These are phyloP conservation scores for Pulicaria dysenterica DNA, from an alignment of 129 eudicot genomes.

Conservation along the genomic window DNA sequence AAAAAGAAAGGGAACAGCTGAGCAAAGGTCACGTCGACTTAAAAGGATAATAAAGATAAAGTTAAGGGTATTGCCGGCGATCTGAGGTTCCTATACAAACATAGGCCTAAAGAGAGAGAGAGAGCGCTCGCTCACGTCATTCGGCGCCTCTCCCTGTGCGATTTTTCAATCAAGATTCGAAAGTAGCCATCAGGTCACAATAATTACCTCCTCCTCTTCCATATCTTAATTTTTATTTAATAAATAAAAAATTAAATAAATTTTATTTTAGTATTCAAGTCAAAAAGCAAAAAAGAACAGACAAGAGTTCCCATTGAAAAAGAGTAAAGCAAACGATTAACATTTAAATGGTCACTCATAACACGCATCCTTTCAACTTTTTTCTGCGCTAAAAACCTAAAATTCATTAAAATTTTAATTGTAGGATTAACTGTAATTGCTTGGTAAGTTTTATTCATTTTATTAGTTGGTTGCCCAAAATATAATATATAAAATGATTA, in stretches of 20 bases:
- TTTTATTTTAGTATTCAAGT: constrained; percentile 2
- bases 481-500: too few relatives aligned
- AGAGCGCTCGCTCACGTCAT: constrained; percentile 29
- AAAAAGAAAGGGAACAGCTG: constrained; percentile 24
- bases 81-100: constrained; percentile 23
- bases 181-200: constrained; percentile 30
- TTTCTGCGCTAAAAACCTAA: not conserved
- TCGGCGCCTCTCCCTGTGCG: constrained; percentile 17
- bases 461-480: too few relatives aligned
- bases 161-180: constrained; percentile 7
- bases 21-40: constrained; percentile 15
- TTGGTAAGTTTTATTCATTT: too few relatives aligned
- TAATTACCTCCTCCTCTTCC: constrained; percentile 28
- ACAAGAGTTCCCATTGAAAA: constrained; percentile 17
- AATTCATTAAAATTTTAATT: too few relatives aligned
- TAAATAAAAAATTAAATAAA: constrained; percentile 3
- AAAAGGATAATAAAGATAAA: not conserved
- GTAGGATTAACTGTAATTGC: too few relatives aligned
- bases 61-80: constrained; percentile 30
- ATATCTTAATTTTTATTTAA: not conserved
- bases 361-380: constrained; percentile 7
- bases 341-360: not conserved
- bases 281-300: constrained; percentile 31
- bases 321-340: constrained; percentile 21
- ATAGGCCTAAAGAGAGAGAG: constrained; percentile 14